These are phyloP conservation scores for Sungouiella thailandica DNA, from an alignment of 805 yeast genomes.

Conservation along the genomic window DNA sequence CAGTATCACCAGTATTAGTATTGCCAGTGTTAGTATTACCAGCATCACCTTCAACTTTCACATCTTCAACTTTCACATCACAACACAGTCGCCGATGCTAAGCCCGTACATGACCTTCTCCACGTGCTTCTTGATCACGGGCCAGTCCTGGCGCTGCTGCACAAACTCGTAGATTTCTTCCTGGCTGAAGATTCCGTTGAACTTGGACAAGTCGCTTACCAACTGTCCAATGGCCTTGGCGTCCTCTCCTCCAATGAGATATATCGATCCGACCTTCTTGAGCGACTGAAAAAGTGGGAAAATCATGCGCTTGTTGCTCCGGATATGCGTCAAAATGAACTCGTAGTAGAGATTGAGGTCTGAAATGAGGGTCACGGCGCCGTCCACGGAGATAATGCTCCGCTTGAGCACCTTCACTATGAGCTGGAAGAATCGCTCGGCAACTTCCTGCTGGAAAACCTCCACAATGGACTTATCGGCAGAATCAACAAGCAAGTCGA, in stretches of 20 bases:
- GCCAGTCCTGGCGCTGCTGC: slow-evolving; percentile 86
- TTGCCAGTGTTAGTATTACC: too few relatives aligned
- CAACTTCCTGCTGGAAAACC: slow-evolving; percentile 91
- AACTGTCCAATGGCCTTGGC: slow-evolving; percentile 81
- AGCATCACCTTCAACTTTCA: too few relatives aligned
- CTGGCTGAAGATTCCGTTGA: slow-evolving; percentile 83
- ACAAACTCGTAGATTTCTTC: slow-evolving; percentile 95
- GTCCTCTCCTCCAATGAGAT: slow-evolving; percentile 63
- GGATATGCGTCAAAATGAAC: slow-evolving; percentile 49
- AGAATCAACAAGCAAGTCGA: slow-evolving; percentile 67
- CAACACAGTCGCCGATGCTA: slow-evolving; percentile 69
- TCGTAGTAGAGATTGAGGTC: slow-evolving; percentile 78
- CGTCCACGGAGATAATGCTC: slow-evolving; percentile 64
- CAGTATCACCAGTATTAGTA: too few relatives aligned
- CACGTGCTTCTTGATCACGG: slow-evolving; percentile 65
- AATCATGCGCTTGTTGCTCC: slow-evolving; percentile 60
- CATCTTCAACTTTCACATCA: too few relatives aligned
- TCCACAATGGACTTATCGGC: slow-evolving; percentile 87
- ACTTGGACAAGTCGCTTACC: slow-evolving; percentile 77
- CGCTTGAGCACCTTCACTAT: slow-evolving; percentile 75
- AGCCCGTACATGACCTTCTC: slow-evolving; percentile 95
- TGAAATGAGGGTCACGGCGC: slow-evolving; percentile 76
- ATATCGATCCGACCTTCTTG: slow-evolving; percentile 81
- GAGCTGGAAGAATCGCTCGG: slow-evolving; percentile 74
- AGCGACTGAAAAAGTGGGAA: slow-evolving; percentile 74